Evolutionary conservation across 306 rosid species (phyloP), one percentile per base, ranked within the genome.

Genomic region (Casuarina glauca): DNA sequence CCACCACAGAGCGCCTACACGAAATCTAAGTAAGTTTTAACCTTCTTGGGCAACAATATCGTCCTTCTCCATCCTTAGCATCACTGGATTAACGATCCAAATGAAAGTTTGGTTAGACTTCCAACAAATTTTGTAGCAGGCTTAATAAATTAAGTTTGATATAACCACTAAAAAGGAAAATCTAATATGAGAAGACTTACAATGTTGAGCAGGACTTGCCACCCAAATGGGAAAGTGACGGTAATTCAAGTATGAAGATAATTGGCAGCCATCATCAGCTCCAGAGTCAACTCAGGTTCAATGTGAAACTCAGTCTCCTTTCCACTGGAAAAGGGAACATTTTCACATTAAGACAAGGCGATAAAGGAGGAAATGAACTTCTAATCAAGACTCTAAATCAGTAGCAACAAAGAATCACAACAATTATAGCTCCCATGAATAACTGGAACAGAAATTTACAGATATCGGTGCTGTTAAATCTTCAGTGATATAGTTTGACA

Each of bases 261-360:
- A 84, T 93, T 93, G 82, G 97, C 97, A 48, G 96, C 97, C 97
- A 93, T 93, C 96, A 93, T 88, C 87, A 93, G 75, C 91, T 93
- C 97, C 77, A 93, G 87, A 53, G 96, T 91, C 82, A 93, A 77
- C 80, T 93, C 97, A 36, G 97, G 96, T 81, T 93, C 97, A 78
- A 93, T 93, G 45, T 88, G 94, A 81, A 93, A 93, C 86, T 93
- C 97, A 0, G 91, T 85, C 90, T 93, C 96, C 85, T 91, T 89
- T 66, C 97, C 97, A 62, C 97, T 93, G 83, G 16, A 82, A 74
- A 84, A 76, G 13, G 68, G 49, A 57, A 70, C 60, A 79, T 41
- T 72, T 3, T 66, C 41, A 61, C 54, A 82, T 82, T 76, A 82
- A 49, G 42, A 39, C 32, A 13, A 69, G 4, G 39, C 6, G 6